Conservation (phyloP, 2,329 filamentous ascomycete genomes). For the Epichloe elymi region DNA sequence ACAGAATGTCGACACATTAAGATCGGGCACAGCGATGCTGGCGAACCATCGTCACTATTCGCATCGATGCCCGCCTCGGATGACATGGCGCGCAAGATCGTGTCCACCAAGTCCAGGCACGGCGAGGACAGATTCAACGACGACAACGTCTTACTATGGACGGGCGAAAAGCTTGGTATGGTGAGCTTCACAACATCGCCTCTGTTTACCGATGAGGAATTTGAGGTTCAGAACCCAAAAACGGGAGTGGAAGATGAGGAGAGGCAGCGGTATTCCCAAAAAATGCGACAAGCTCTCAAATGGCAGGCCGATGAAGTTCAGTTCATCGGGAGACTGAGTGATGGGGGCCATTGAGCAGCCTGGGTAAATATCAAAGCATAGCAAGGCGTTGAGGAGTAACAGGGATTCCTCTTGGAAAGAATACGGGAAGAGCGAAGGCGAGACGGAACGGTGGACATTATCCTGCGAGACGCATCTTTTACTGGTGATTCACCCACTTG, state of each 20-base stretch:
- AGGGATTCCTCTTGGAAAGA: neutral
- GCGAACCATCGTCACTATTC: constrained; percentile 35
- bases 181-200: constrained; percentile 46
- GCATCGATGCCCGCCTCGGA: constrained; percentile 37
- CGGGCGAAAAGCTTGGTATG: constrained; percentile 69
- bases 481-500: no score
- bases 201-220: constrained; percentile 36
- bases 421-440: neutral
- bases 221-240: constrained; percentile 35
- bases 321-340: constrained; percentile 53
- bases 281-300: constrained; percentile 63
- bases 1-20: constrained; percentile 42
- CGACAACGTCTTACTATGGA: constrained; percentile 75
- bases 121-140: constrained; percentile 28
- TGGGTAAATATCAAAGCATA: neutral
- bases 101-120: constrained; percentile 40
- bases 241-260: constrained; percentile 33
- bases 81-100: constrained; percentile 69
- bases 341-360: neutral
- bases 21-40: constrained; percentile 41
- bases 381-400: neutral
- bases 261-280: constrained; percentile 49
- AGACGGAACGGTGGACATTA: no score
- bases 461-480: no score
- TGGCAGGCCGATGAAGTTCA: constrained; percentile 66